Conservation (phyloP, 1,284 basidiomycete genomes). For the Mycena citricolor region DNA sequence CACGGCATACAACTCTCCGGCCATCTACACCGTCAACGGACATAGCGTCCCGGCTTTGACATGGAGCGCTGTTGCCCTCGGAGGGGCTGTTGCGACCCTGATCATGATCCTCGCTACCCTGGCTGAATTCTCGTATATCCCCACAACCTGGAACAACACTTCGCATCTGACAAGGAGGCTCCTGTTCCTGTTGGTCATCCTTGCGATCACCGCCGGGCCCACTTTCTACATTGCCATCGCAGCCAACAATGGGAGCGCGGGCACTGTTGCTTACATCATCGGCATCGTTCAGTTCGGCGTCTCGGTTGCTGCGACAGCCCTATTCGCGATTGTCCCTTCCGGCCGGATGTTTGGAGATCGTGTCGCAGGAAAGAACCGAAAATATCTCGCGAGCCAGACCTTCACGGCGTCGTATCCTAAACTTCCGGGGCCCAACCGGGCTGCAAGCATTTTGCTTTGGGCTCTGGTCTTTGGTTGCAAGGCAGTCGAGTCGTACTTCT, state of each 20-base stretch:
- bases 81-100: constrained; percentile 83
- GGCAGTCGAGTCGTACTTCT: constrained; percentile 93
- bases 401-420: constrained; percentile 91
- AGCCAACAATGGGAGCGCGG: constrained; percentile 56
- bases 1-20: constrained; percentile 90
- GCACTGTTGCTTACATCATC: constrained; percentile 78
- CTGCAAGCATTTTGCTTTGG: constrained; percentile 81
- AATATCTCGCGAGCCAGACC: constrained; percentile 88
- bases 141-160: constrained; percentile 95
- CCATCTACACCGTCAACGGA: constrained; percentile 66
- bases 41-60: constrained; percentile 69
- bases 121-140: constrained; percentile 92
- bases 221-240: constrained; percentile 87
- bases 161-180: constrained; percentile 87
- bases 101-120: constrained; percentile 94
- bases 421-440: constrained; percentile 58
- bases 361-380: constrained; percentile 87
- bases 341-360: constrained; percentile 94
- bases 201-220: constrained; percentile 83
- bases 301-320: constrained; percentile 74
- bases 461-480: constrained; percentile 90
- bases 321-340: constrained; percentile 86
- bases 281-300: constrained; percentile 92
- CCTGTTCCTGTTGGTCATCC: constrained; percentile 79
- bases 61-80: constrained; percentile 87